Conservation (phyloP, 352 stramenopile genomes). For the Globisporangium camurandrum region DNA sequence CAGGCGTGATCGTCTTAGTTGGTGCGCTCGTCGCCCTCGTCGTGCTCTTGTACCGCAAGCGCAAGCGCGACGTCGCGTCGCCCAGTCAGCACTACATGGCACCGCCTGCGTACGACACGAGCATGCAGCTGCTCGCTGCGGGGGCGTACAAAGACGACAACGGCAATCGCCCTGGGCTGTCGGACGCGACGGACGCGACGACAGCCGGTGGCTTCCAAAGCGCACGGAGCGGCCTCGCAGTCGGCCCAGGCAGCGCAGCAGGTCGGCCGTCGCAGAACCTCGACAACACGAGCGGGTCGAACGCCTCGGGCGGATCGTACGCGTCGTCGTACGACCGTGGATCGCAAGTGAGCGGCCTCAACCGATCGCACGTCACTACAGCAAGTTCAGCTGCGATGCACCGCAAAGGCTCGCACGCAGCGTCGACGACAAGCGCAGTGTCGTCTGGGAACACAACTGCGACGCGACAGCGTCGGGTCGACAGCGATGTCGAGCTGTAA, state of each 20-base stretch:
- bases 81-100: slow-evolving; percentile 25
- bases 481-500: slow-evolving; percentile 66
- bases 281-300: slow-evolving; percentile 12
- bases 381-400: slow-evolving; percentile 10
- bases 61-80: slow-evolving; percentile 13
- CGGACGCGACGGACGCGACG: slow-evolving; percentile 12
- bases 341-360: slow-evolving; percentile 12
- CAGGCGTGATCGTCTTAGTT: slow-evolving; percentile 32
- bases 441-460: slow-evolving; percentile 5
- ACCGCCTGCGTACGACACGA: slow-evolving; percentile 41
- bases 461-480: slow-evolving; percentile 24
- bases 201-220: slow-evolving; percentile 19
- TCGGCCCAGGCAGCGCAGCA: not conserved
- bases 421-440: slow-evolving; percentile 6
- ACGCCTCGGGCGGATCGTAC: slow-evolving; percentile 12
- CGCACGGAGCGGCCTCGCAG: slow-evolving; percentile 11
- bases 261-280: slow-evolving; percentile 11
- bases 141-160: slow-evolving; percentile 16
- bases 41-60: slow-evolving; percentile 27
- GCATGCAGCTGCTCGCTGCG: slow-evolving; percentile 20
- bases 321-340: slow-evolving; percentile 15
- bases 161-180: slow-evolving; percentile 10
- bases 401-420: slow-evolving; percentile 12
- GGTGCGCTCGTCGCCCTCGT: slow-evolving; percentile 29
- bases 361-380: slow-evolving; percentile 24